Evolutionary conservation across 2,329 filamentous ascomycete species (phyloP), one percentile per base, ranked within the genome.

Genomic region (Tympanopsis confertula): DNA sequence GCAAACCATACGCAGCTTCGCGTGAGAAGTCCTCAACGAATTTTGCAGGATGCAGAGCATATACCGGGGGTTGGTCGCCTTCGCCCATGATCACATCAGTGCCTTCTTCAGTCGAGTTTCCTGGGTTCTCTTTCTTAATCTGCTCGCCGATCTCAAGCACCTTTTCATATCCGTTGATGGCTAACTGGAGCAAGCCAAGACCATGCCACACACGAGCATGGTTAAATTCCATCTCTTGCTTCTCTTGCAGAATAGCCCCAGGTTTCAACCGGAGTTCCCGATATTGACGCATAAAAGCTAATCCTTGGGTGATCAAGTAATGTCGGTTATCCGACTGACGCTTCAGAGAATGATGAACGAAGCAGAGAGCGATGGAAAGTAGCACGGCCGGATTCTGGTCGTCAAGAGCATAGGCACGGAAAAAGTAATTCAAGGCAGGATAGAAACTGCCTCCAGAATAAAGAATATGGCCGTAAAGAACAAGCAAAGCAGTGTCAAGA

Each of bases 171-270:
- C 58, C 62, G 3, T 65, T 59, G 2, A 77, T 49, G 2, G 76
- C 76, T 28, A 77, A 53, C 49, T 74, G 68, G 12, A 62, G 58
- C 36, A 80, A 53, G 1, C 74, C 74, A 12, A 81, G 56, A 30
- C 66, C 61, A 53, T 80, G 74, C 62, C 68, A 80, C 20, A 70
- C 63, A 15, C 74, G 57, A 3, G 66, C 76, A 20, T 73, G 62
- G 43, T 81, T 81, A 56, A 70, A 80, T 48, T 77, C 73, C 29
- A 75, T 74, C 50, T 81, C 76, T 45, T 77, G 73, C n/a, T 51
- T 46, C 40, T 69, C 60, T n/a, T 61, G 49, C 1, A 61, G 55
- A 5, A 58, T 46, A 5, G 51, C 53, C 4, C 56, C 59, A 20
- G 57, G 53, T 18, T 45, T 48, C 42, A 54, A 61, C 19, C 75